Conservation (phyloP, 225 moss, liverwort and hornwort species). For the Neckera pumila region DNA sequence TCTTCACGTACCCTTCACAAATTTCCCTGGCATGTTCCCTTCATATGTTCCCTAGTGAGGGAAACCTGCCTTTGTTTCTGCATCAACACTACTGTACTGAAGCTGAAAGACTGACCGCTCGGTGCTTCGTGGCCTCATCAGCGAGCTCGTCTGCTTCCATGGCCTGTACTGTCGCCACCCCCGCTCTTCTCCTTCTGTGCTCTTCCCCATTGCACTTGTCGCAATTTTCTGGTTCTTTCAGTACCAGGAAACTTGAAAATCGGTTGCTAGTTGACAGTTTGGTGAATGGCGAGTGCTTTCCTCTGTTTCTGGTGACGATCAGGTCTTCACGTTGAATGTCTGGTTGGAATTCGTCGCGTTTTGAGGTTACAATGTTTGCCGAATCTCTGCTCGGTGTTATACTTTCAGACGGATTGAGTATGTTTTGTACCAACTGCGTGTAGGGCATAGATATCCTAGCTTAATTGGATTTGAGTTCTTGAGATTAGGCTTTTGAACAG, state of each 20-base stretch:
- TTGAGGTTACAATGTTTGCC: background rate
- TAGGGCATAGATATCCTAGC: background rate
- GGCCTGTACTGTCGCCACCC: conserved; percentile 13
- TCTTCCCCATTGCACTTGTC: background rate
- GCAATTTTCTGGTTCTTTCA: background rate
- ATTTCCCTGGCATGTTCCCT: background rate
- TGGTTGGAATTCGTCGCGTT: background rate
- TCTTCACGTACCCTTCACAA: background rate
- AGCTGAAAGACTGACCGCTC: background rate
- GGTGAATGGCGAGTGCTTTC: background rate
- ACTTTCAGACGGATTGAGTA: background rate
- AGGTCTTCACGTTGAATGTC: background rate
- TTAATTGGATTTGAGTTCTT: background rate
- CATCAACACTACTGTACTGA: background rate
- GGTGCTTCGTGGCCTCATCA: background rate
- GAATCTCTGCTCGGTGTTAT: background rate
- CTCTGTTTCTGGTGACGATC: background rate
- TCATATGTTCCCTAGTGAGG: background rate
- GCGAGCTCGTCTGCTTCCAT: conserved; percentile 7
- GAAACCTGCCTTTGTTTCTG: background rate
- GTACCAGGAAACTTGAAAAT: background rate
- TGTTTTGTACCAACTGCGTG: background rate
- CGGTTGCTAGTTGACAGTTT: background rate
- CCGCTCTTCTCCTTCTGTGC: background rate
- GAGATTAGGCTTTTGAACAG: background rate